Base-by-base conservation (phyloP, 805 yeast species). In the Monosporozyma unispora region DNA sequence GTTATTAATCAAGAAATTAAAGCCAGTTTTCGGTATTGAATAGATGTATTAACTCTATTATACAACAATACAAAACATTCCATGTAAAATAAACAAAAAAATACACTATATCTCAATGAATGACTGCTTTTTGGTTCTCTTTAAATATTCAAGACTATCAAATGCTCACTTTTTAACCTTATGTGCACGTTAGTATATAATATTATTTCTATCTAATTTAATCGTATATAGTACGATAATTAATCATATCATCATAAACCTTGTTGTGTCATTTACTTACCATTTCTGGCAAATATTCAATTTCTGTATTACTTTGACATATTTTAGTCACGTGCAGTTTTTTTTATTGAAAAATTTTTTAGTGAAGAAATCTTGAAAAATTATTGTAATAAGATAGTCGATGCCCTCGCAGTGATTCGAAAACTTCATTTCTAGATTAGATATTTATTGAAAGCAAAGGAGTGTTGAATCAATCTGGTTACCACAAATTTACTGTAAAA, bases 1-100 rank as follows among this genome's bases (percentile, higher is more conserved):
- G 99, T 64, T 91, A 52, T 76, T 93, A 67, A 76, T 93, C 63
- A 87, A 86, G 75, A 83, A 85, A 63, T 78, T 93, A 71, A 93
- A 93, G 73, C 80, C 89, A 44, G 78, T 87, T 44, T 86, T 93
- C 61, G 96, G 87, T 65, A 91, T 93, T 54, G 73, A 72, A 58
- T 74, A 41, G 22, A 12, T 14, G 18, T 11, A 39, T 31, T 31
- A 31, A 35, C 39, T 18, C 39, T 19, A 22, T 35, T 18, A 35
- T 16, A 35, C 39, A 35, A 35, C 11, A 35, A 35, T 16, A 35
- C 39, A 35, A 35, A 35, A 35, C 39, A 35, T 18, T 35, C 39
- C 39, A 35, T 35, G 39, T 35, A 35, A 16, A 35, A 35, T 35
- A 35, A 25, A 28, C 33, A 28, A 28, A 8, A 11, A 31, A 31